Conservation (phyloP, 495 filamentous ascomycete genomes). For the Tuber magnatum region DNA sequence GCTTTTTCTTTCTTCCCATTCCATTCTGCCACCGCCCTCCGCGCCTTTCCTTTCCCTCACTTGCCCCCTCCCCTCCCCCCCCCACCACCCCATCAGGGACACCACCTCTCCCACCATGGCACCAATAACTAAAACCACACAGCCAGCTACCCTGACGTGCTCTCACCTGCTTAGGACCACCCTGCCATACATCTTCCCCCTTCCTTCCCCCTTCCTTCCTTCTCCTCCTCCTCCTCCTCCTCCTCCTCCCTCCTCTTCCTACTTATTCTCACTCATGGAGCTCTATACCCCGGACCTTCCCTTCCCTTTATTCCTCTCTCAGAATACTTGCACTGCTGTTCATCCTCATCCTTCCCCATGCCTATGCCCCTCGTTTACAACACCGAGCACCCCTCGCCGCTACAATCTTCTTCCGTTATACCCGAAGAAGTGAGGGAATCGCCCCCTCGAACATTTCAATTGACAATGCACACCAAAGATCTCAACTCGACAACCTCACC, state of each 20-base stretch:
- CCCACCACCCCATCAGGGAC: not conserved
- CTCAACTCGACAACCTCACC: constrained; percentile 14
- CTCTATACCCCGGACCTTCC: constrained; percentile 19
- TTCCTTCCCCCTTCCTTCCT: constrained; percentile 9
- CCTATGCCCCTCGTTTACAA: constrained; percentile 34
- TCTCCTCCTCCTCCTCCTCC: not conserved
- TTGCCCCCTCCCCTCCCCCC: not conserved
- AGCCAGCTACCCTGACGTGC: constrained; percentile 4
- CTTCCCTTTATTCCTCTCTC: constrained; percentile 3
- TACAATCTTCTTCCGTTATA: constrained; percentile 7
- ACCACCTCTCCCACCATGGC: constrained; percentile 4
- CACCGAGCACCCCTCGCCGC: constrained; percentile 26
- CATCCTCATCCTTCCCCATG: constrained; percentile 1
- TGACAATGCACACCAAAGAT: constrained; percentile 31
- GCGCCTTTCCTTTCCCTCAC: not conserved
- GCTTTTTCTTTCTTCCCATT: not conserved
- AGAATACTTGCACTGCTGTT: constrained; percentile 16
- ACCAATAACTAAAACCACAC: constrained; percentile 4
- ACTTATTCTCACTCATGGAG: constrained; percentile 35
- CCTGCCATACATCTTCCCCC: constrained; percentile 11
- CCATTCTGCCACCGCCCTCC: not conserved
- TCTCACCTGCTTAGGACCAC: not conserved
- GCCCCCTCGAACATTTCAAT: constrained; percentile 12
- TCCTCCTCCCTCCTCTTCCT: constrained; percentile 3
- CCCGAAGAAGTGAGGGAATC: constrained; percentile 18